A percentile compares a stretch with the other conserved stretches of the same genome.
Evolutionary conservation across 352 stramenopile species (phyloP).

Genomic region (Thraustochytrium sp.): DNA sequence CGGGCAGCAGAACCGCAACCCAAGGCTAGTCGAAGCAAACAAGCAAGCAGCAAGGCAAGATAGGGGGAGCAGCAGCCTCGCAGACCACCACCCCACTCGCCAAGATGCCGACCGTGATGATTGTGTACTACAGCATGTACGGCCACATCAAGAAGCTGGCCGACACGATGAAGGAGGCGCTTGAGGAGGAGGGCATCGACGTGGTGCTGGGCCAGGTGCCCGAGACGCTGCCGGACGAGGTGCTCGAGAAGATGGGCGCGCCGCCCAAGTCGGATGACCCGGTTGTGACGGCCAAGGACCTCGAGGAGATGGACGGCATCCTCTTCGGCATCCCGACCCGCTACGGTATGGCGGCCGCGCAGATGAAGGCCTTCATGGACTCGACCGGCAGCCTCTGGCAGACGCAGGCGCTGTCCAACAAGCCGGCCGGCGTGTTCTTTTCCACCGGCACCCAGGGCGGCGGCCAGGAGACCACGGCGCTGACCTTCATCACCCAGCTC

Average conservation of each 20-base stretch:
- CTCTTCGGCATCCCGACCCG: slow-evolving; percentile 74
- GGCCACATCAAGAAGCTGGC: slow-evolving; percentile 71
- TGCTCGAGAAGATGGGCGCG: slow-evolving; percentile 67
- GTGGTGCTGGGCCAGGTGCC: slow-evolving; percentile 63
- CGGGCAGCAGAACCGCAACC: too few species aligned
- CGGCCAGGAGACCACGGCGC: slow-evolving; percentile 77
- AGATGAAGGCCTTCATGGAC: slow-evolving; percentile 83
- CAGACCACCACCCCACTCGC: neutral
- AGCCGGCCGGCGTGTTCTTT: slow-evolving; percentile 77
- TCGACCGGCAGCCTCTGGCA: slow-evolving; percentile 71
- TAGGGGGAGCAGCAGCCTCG: too few species aligned
- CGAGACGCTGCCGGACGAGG: slow-evolving; percentile 70
- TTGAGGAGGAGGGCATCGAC: slow-evolving; percentile 61
- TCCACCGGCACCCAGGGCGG: slow-evolving; percentile 66
- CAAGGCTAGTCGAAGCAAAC: neutral
- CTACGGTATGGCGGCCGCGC: slow-evolving; percentile 59
- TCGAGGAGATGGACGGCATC: slow-evolving; percentile 70
- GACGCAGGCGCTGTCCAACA: slow-evolving; percentile 69
- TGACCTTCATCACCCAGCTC: slow-evolving; percentile 74
- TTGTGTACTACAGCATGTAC: slow-evolving; percentile 58
- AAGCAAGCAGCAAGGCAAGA: too few species aligned
- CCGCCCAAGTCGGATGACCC: slow-evolving; percentile 61
- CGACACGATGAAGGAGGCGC: slow-evolving; percentile 63
- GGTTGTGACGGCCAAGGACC: slow-evolving; percentile 57
- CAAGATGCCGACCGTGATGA: slow-evolving; percentile 33